Evolutionary conservation across 345 rosid genomes (phyloP), one percentile per base, ranked within the genome.

Genomic region (Gossypioides kirkii): DNA sequence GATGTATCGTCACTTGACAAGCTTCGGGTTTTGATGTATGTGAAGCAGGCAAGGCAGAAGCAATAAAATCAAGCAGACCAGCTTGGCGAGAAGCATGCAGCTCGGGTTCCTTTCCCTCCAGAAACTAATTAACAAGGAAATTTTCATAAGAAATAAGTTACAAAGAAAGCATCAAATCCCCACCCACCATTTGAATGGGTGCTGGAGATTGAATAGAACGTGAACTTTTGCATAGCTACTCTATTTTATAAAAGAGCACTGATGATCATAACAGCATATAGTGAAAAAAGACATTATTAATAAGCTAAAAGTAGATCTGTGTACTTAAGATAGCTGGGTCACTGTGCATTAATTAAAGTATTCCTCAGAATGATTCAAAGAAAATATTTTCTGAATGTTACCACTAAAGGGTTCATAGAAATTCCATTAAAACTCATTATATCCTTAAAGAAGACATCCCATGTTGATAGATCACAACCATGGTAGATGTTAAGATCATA

Each of bases 11-110:
- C 76, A 84, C 90, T 74, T 86, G 95, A 80, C 95, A 86, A 75
- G 92, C 92, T 80, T 90, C 95, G 16, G 95, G 95, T 65, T 86
- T 90, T 45, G 95, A 87, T 61, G 85, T 84, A 81, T 90, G 92
- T 69, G 90, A 90, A 71, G 95, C 95, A 73, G 95, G 95, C 62
- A 90, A 73, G 36, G 92, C 88, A 68, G 95, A 86, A 77, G 95
- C 90, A 73, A 90, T 79, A 82, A 90, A 90, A 79, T 90, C 95
- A 73, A 90, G 86, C 80, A 90, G 74, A 73, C 92, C 95, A 80
- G 90, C 89, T 85, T 88, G 92, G 61, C 89, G 87, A 80, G 89
- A 81, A 82, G 89, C 92, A 80, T 86, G 92, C 68, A 90, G 84
- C 83, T 88, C 95, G 50, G 85, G 81, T 64, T 86, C 95, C 81